Evolutionary conservation across 306 rosid species (phyloP).

Genomic region (Cucurbita maxima): DNA sequence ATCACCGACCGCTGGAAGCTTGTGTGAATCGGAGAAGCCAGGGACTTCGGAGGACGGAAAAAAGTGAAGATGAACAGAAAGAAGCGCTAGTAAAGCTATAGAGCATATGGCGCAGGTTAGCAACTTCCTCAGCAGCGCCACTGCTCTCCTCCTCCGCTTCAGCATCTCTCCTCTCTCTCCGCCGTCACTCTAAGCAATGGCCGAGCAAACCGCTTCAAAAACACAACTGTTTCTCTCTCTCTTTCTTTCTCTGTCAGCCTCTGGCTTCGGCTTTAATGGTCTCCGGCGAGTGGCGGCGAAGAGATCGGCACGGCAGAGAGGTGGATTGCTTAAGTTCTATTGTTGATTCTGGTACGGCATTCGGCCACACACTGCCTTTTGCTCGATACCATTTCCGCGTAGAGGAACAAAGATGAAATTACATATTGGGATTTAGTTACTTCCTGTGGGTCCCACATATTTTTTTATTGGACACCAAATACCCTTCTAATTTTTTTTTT

Average conservation of each 20-base stretch:
- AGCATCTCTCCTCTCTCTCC: conserved; percentile 28
- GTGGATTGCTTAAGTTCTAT: not conserved
- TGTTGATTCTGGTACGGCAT: conserved; percentile 3
- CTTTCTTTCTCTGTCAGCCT: not conserved
- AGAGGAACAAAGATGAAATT: not conserved
- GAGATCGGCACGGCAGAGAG: not conserved
- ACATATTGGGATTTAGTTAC: not conserved
- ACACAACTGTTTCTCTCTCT: not conserved
- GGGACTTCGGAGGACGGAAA: conserved; percentile 48
- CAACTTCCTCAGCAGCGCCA: conserved; percentile 46
- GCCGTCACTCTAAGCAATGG: not conserved
- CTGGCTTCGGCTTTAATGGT: not conserved
- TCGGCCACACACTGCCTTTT: not conserved
- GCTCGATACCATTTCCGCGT: not conserved
- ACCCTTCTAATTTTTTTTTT: not conserved
- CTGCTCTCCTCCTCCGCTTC: conserved; percentile 43
- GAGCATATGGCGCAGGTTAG: conserved; percentile 49
- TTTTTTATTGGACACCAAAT: not conserved
- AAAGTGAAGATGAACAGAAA: conserved; percentile 46
- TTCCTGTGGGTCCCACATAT: not conserved
- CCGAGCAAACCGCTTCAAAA: not conserved
- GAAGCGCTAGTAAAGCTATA: conserved; percentile 35
- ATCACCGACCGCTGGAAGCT: conserved; percentile 81
- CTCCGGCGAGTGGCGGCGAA: not conserved
- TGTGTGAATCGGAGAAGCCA: conserved; percentile 45